phyloP scores from a whole-genome alignment of 495 filamentous ascomycete species.

The Penicillium angulare region DNA sequence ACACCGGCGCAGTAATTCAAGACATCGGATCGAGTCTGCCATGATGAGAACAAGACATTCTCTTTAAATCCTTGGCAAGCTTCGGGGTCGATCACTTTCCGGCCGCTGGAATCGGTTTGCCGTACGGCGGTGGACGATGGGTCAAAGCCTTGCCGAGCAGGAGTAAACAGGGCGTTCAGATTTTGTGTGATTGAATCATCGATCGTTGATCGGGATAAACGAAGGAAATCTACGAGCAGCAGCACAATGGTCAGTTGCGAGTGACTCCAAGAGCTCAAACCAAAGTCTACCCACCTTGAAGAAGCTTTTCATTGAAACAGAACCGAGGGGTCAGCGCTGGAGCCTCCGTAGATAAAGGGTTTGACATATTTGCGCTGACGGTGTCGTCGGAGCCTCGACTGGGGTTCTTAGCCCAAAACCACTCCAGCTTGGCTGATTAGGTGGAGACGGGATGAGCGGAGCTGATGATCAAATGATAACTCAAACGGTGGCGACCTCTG shows the following conservation, averaged over 20 bases:
- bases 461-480: neutral
- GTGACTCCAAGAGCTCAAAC: neutral
- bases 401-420: slow-evolving; percentile 39
- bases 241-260: slow-evolving; percentile 8
- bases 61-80: slow-evolving; percentile 73
- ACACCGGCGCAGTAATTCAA: slow-evolving; percentile 88
- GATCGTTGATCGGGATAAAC: slow-evolving; percentile 76
- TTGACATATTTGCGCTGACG: slow-evolving; percentile 54
- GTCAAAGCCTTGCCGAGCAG: slow-evolving; percentile 69
- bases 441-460: slow-evolving; percentile 2
- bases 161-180: slow-evolving; percentile 84
- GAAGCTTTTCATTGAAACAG: slow-evolving; percentile 82
- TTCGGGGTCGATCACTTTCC: slow-evolving; percentile 51
- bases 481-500: neutral
- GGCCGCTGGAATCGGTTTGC: slow-evolving; percentile 41
- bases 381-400: slow-evolving; percentile 17
- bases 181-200: slow-evolving; percentile 94
- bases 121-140: slow-evolving; percentile 70
- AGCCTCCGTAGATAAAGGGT: slow-evolving; percentile 48
- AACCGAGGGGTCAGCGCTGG: slow-evolving; percentile 81
- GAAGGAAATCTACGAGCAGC: slow-evolving; percentile 75
- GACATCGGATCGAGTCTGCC: slow-evolving; percentile 82
- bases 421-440: slow-evolving; percentile 40
- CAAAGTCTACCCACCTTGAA: slow-evolving; percentile 63
- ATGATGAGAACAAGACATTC: slow-evolving; percentile 80